Evolutionary conservation across 306 rosid species (phyloP).

Genomic region (Cercis canadensis): DNA sequence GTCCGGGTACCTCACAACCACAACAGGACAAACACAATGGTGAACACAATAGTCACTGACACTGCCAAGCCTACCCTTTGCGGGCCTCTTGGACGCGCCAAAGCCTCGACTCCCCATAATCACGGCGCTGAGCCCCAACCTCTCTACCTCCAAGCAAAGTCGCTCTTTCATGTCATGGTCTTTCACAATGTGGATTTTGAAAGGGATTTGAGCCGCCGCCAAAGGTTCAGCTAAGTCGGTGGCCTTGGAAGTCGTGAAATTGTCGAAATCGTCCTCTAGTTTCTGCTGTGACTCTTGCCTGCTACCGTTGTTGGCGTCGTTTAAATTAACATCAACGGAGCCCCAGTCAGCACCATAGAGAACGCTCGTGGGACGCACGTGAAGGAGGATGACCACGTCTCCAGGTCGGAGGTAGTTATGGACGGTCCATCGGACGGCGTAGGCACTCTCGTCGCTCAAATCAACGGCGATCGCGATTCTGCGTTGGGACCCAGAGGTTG

Average conservation of each 20-base stretch:
- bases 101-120: conserved; percentile 95
- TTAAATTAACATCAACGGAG: conserved; percentile 41
- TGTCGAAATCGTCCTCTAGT: conserved; percentile 76
- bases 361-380: conserved; percentile 82
- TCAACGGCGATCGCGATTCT: conserved; percentile 95
- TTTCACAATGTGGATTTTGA: conserved; percentile 83
- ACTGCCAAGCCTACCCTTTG: conserved; percentile 74
- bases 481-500: conserved; percentile 57
- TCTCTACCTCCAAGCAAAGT: conserved; percentile 92
- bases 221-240: conserved; percentile 69
- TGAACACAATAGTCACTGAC: conserved; percentile 89
- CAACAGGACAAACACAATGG: conserved; percentile 91
- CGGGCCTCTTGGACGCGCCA: conserved; percentile 65
- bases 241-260: conserved; percentile 70
- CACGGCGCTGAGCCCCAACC: conserved; percentile 84
- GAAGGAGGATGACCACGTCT: conserved; percentile 83
- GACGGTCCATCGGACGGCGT: conserved; percentile 90
- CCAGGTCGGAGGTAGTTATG: conserved; percentile 88
- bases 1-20: conserved; percentile 75
- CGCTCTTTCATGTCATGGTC: conserved; percentile 96
- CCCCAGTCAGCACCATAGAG: conserved; percentile 99
- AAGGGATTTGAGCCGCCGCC: conserved; percentile 74
- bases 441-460: conserved; percentile 91
- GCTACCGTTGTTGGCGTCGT: not conserved
- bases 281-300: conserved; percentile 59